Evolutionary conservation across 2,329 filamentous ascomycete genomes (phyloP), one percentile per base, ranked within the genome.

Genomic region (Fonsecaea nubica): DNA sequence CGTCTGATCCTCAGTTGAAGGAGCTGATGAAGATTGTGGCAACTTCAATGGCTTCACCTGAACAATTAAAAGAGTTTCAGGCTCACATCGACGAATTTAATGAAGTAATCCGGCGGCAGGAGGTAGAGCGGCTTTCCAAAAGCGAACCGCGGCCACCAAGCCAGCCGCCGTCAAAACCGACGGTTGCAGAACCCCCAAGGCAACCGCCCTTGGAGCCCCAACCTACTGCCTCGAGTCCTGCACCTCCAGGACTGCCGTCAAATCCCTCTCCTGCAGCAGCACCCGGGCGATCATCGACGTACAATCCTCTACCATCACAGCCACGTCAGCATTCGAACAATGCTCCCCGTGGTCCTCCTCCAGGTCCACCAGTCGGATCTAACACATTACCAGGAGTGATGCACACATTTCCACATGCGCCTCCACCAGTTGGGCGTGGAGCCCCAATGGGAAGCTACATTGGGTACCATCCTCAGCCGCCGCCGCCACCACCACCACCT

Each of bases 51-150:
- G 82, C 82, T 12, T 80, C 79, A 3, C 80, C 81, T 66, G 80
- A 82, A 66, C 81, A 84, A 66, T 74, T 84, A 25, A 80, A 79
- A 59, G 77, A 80, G 62, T 84, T 84, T 66, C 82, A 84, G 69
- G 77, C 78, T 35, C 82, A 84, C 69, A 84, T 84, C 59, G 82
- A 84, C 67, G 81, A 83, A 64, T 77, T 84, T 10, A 84, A 83
- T 67, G 80, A 79, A 1, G 82, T 83, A 35, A 80, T 84, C 62
- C 79, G 80, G 61, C 78, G 79, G 62, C 79, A 80, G 64, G 75
- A 76, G 57, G 58, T 75, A 71, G 69, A 65, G 42, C 60, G 66
- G 67, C 15, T 48, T 58, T 35, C 65, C 40, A 63, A 66, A 55
- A 60, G 45, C 48, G 67, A 73, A 42, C 54, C 64, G 36, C 66